Evolutionary conservation across 1,284 basidiomycete species (phyloP), one percentile per base, ranked within the genome.

Genomic region (Cryptococcus wingfieldii): DNA sequence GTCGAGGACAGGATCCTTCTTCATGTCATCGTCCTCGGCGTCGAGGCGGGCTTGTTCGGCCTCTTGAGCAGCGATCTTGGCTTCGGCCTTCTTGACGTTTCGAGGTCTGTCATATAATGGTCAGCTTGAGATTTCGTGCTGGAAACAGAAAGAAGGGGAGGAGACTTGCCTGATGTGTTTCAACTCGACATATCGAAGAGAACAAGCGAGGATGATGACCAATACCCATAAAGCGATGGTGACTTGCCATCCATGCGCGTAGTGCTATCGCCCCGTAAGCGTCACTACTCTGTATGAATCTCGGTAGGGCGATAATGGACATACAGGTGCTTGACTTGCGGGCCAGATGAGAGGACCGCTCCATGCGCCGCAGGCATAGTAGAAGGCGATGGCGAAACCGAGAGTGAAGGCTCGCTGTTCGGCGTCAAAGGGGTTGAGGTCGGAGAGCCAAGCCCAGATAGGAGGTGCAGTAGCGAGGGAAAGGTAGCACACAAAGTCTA

Each of bases 331-430:
- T 51, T 68, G 52, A 13, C 44, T 55, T 4, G 69, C 62, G 0
- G 72, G 72, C 66, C 67, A 75, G 41, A 75, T 72, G 46, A 72
- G 63, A 10, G 71, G 62, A 54, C 71, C 69, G 9, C 67, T 66
- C 71, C 71, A 72, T 4, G 68, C 64, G 38, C 47, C 53, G 54
- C 54, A 61, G 6, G 61, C 56, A 27, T 61, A 60, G 25, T 61
- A 61, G 27, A 63, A 54, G 2, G 62, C 58, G 31, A 68, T 64
- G 37, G 59, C 58, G 57, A 64, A 60, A 34, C 67, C 70, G 34
- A 75, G 53, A 38, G 70, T 70, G 57, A 75, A 66, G 1, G 72
- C 70, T 41, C 73, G 63, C 48, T 70, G 68, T 45, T 75, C 73
- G 10, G 72, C 71, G 50, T 75, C 71, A 45, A 64, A 64, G 5